These are phyloP conservation scores for Penicillium capsulatum DNA, from an alignment of 2,329 filamentous ascomycete genomes.

Conservation along the genomic window DNA sequence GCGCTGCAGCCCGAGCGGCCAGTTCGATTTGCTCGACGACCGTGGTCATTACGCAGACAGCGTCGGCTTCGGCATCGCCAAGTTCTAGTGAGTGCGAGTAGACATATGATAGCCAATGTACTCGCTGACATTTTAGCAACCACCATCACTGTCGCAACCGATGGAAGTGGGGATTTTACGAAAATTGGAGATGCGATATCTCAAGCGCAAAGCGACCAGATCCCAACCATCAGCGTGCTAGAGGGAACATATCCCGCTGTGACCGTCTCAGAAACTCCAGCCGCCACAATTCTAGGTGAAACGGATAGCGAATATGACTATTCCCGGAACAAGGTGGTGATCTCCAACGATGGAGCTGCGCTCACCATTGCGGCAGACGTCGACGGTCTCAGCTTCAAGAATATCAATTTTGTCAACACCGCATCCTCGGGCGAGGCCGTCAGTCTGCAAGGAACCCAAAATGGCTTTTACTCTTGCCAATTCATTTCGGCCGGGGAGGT, in stretches of 20 bases:
- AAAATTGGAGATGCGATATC: conserved; percentile 44
- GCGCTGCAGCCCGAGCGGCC: neutral
- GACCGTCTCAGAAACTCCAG: conserved; percentile 38
- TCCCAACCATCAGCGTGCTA: conserved; percentile 44
- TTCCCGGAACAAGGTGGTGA: conserved; percentile 38
- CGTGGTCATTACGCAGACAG: neutral
- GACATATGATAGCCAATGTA: no score
- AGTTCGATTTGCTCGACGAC: conserved; percentile 3
- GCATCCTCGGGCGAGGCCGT: conserved; percentile 22
- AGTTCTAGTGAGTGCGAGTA: conserved; percentile 1
- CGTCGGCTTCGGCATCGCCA: neutral
- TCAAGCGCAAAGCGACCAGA: conserved; percentile 41
- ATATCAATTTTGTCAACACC: conserved; percentile 37
- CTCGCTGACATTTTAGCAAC: conserved; percentile 8
- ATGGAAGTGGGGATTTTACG: conserved; percentile 45
- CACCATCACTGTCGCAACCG: conserved; percentile 44
- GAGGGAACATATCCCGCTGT: conserved; percentile 47
- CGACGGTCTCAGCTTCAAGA: conserved; percentile 35
- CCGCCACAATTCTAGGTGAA: conserved; percentile 43
- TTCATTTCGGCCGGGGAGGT: conserved; percentile 39
- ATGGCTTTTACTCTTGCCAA: conserved; percentile 45
- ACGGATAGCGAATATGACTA: conserved; percentile 29
- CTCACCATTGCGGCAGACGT: conserved; percentile 31
- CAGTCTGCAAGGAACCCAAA: conserved; percentile 37
- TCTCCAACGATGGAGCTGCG: conserved; percentile 25